phyloP scores from a whole-genome alignment of 2,329 filamentous ascomycete species.

The Penicillium sumatraense region DNA sequence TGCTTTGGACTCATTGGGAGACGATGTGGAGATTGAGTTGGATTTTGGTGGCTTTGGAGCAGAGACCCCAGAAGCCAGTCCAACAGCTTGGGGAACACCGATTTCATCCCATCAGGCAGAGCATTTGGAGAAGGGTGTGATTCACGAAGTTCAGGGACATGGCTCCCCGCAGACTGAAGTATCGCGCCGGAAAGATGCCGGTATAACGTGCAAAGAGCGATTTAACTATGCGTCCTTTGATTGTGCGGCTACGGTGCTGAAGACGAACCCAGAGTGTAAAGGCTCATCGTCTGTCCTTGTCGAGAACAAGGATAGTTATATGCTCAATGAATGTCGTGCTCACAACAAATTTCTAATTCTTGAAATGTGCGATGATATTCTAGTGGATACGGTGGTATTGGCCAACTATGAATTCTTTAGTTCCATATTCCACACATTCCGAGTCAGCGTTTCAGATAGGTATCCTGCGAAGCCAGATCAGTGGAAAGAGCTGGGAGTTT shows the following conservation, averaged over 20 bases:
- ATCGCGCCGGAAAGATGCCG: constrained; percentile 84
- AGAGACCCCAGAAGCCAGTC: constrained; percentile 46
- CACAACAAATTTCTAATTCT: constrained; percentile 93
- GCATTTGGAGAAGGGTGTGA: constrained; percentile 1
- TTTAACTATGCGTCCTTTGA: constrained; percentile 99
- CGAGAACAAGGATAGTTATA: constrained; percentile 98
- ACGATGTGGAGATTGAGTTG: constrained; percentile 84
- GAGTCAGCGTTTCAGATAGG: constrained; percentile 88
- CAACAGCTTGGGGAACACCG: constrained; percentile 34
- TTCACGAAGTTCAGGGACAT: constrained; percentile 42
- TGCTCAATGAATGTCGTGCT: constrained; percentile 87
- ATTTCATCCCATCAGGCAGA: constrained; percentile 29
- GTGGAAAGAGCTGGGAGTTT: constrained; percentile 87
- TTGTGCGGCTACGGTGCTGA: constrained; percentile 89
- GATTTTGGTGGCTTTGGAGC: constrained; percentile 68
- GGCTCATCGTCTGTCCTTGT: constrained; percentile 86
- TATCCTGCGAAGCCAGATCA: constrained; percentile 92
- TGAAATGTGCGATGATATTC: constrained; percentile 83
- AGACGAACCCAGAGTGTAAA: constrained; percentile 84
- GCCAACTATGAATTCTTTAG: constrained; percentile 99
- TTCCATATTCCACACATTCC: constrained; percentile 90
- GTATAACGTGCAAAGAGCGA: constrained; percentile 95
- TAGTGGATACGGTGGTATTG: constrained; percentile 94
- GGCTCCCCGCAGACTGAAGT: constrained; percentile 56
- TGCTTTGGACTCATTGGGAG: constrained; percentile 78